Evolutionary conservation across 345 rosid genomes (phyloP), one percentile per base, ranked within the genome.

Genomic region (Linum trigynum): DNA sequence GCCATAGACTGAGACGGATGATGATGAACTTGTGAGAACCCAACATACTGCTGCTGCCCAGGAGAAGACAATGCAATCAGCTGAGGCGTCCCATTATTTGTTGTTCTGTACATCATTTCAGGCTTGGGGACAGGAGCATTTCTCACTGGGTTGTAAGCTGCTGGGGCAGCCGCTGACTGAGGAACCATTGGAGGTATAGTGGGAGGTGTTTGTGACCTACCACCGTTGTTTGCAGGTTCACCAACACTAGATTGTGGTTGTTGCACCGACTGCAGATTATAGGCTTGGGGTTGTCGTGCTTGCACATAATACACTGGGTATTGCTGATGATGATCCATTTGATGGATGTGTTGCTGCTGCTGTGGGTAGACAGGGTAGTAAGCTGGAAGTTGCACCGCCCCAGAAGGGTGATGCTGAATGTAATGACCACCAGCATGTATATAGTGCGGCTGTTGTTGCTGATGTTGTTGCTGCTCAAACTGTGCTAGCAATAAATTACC

Each of bases 11-110:
- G 96, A 53, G 96, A 83, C 5, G 88, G 96, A 66, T 90, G 87
- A 57, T 90, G 87, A 57, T 88, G 97, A 70, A 92, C 76, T 74
- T 85, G 94, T 6, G 97, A 70, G 77, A 80, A 94, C 23, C 88
- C 95, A 57, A 85, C 80, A 72, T 78, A 90, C 8, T 83, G 97
- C 50, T 86, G 96, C 68, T 92, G 86, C 70, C 81, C 88, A 74
- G 65, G 73, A 56, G 90, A 68, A 32, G 95, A 87, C 45, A 87
- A 79, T 77, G 82, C 95, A 75, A 88, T 73, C 70, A 86, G 65
- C 71, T 84, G 92, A 0, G 89, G 84, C 53, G 79, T 66, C 43
- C 84, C 80, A 4, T 82, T 63, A 64, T 82, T 71, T 15, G 86
- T 56, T 15, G 86, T 81, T 75, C 91, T 81, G 67, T 90, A 94